Base-by-base conservation (phyloP, 2,329 filamentous ascomycete species). In the Arthrobotrys pseudoclavata region DNA sequence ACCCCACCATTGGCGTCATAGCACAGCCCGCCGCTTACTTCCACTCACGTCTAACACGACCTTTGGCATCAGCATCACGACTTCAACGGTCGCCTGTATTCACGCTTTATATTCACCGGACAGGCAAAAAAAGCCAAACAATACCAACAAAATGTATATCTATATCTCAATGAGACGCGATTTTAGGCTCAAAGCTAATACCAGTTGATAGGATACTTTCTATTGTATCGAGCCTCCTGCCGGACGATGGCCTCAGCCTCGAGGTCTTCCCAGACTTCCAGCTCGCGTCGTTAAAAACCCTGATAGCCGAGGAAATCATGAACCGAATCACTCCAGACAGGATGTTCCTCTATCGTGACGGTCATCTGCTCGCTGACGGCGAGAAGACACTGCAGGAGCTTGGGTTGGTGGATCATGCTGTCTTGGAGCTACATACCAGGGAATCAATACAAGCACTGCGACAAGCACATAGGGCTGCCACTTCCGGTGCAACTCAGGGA, bases 231-330 rank as follows among this genome's bases (percentile, higher is more conserved):
- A 53, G 52, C 26, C 31, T 63, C 62, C 26, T 71, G 3, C 40
- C 34, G 31, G 66, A 70, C 6, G 57, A 53, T 3, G 50, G 52
- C 57, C 57, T 77, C 66, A 67, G 47, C 53, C 88, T 97, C 80
- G 93, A 97, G 81, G 90, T 97, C 80, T 91, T 91, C 78, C 87
- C 90, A 48, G 92, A 93, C 82, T 93, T 96, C 87, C 93, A 92
- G 57, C 85, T 98, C 81, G 91, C 91, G 82, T 91, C 93, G 66
- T 88, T 99, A 80, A 97, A 97, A 84, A 92, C 91, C 83, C 92
- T 93, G 82, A 91, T 99, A 83, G 89, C 96, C 83, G 92, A 90
- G 84, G 95, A 98, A 84, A 70, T 80, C 47, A 91, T 91, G 60
- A 86, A 87, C 81, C 90, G 97, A 81, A 89, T 92, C 29, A 88